Percentiles rank a stretch among this genome's conserved stretches.
These are phyloP conservation scores for Camellia japonica DNA, from an alignment of 148 eudicot genomes.

Conservation along the genomic window DNA sequence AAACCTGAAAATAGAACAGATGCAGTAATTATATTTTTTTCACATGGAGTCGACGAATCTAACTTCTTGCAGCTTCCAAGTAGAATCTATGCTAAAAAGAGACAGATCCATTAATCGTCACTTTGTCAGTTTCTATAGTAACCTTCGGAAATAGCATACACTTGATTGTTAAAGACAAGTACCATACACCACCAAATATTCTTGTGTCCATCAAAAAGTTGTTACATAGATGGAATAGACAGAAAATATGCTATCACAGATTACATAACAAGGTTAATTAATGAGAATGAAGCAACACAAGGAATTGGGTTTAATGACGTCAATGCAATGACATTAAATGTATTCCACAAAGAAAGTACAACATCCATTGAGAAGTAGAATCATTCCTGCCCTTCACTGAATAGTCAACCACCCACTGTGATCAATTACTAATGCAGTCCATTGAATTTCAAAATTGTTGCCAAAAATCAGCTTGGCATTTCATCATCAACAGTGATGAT, in stretches of 20 bases:
- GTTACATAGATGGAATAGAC: not conserved
- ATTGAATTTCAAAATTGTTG: not conserved
- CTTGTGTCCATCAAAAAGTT: not conserved
- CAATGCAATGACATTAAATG: not conserved
- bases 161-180: too few relatives aligned
- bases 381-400: not conserved
- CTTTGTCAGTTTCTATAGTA: not conserved
- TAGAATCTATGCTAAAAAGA: not conserved
- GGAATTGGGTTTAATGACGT: not conserved
- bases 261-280: not conserved
- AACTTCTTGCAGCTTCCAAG: not conserved
- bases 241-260: not conserved
- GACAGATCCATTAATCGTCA: not conserved
- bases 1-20: constrained; percentile 43
- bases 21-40: not conserved
- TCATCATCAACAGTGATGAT: not conserved
- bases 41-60: not conserved
- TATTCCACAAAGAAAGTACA: not conserved
- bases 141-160: not conserved
- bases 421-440: not conserved
- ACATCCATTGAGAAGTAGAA: not conserved
- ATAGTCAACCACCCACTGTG: not conserved
- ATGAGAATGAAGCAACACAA: not conserved
- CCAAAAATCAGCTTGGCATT: not conserved
- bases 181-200: not conserved